phyloP scores from a whole-genome alignment of 148 eudicot species.

The Vaccinium myrtillus region DNA sequence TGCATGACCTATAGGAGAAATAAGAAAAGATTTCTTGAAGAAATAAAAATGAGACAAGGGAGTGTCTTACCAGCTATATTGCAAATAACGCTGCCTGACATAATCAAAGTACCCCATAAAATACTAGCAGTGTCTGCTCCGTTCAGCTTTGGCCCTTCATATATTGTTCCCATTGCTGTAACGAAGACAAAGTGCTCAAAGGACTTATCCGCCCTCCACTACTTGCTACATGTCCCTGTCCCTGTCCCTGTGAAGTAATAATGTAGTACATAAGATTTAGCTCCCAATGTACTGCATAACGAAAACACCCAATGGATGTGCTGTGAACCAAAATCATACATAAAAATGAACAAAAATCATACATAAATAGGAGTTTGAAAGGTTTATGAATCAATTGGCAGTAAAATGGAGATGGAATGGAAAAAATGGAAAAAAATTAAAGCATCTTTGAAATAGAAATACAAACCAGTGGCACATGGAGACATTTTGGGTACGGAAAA shows the following conservation, averaged over 20 bases:
- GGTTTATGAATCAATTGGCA: background rate
- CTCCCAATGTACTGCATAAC: background rate
- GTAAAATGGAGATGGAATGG: background rate
- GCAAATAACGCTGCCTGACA: background rate
- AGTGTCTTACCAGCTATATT: background rate
- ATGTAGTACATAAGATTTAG: background rate
- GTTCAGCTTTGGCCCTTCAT: background rate
- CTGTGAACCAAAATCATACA: background rate
- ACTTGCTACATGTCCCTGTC: background rate
- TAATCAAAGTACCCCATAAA: background rate
- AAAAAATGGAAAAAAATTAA: too few relatives aligned
- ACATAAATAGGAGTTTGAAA: background rate
- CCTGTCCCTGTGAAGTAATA: background rate
- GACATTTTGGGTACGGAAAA: background rate
- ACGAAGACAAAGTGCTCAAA: background rate
- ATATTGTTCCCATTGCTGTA: background rate
- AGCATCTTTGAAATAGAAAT: background rate
- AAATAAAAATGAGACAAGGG: background rate
- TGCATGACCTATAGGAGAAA: background rate
- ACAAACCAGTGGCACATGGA: background rate
- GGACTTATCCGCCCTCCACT: too few relatives aligned
- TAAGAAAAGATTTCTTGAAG: background rate
- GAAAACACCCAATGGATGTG: background rate
- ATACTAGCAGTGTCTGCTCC: background rate
- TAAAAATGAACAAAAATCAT: background rate